Base-by-base conservation (phyloP, 2,329 filamentous ascomycete species). In the Karstenula rhodostoma region DNA sequence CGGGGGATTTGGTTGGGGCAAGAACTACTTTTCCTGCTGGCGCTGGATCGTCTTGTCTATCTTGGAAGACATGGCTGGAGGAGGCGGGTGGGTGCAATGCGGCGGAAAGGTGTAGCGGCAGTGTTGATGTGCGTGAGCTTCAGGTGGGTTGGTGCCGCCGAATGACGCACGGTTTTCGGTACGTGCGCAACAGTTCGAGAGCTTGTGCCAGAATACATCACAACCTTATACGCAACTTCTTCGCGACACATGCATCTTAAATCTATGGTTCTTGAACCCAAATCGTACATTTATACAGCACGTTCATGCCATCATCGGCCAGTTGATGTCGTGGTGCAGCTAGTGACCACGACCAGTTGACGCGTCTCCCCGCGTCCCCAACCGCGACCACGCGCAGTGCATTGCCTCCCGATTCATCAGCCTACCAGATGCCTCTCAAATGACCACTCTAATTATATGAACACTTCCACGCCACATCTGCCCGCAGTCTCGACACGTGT, bases 1-100 rank as follows among this genome's bases (percentile, higher is more conserved):
- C 15, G 25, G 58, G n/a, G 25, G 50, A 44, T 23, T 22, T 17
- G 33, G n/a, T 35, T 4, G 37, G 29, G 5, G n/a, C 22, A 25
- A 19, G 13, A 15, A 9, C 40, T 81, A 90, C 89, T 89, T 94
- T 79, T 91, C 85, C 81, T 94, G 91, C 77, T 97, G 89, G 57
- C 89, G 85, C 63, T 87, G 86, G 69, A 91, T 88, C 47, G 89
- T 90, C 79, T 90, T 91, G 63, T 90, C 87, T 58, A 91, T 90
- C 69, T 88, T 88, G 56, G 82, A 70, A 60, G 71, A 68, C 71
- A 74, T 74, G 25, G 33, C 47, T 37, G 40, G 17, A 3, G 15
- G 17, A 12, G 8, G 22, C 25, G 54, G 47, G 25, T 32, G 44
- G 40, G 27, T 55, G 49, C 22, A 33, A 44, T n/a, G n/a, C 19